Base-by-base conservation (phyloP, 2,329 filamentous ascomycete species). In the Clonostachys solani region DNA sequence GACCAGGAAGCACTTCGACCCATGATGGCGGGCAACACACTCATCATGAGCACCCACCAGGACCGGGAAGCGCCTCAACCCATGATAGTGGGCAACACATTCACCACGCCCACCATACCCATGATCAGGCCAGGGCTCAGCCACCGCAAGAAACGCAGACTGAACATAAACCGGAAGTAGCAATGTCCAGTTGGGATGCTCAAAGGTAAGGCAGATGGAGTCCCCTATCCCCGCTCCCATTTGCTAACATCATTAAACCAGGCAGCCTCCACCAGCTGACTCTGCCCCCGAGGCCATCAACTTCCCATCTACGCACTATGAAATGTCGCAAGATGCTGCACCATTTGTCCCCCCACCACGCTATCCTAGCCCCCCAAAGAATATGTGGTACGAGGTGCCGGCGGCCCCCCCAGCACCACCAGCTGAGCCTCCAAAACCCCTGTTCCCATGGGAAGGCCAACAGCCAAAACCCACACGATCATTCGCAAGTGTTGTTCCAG, bases 361-460 rank as follows among this genome's bases (percentile, higher is more conserved):
- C 46, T 94, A 95, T 59, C 89, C 92, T 4, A 88, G 89, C 59
- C 89, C 90, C 16, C 90, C 92, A 0, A 87, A 79, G 63, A 80
- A 92, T 60, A 92, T 96, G 89, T 94, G 86, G 77, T 96, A 94
- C 62, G 74, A 92, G 57, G 79, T 95, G 35, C 91, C 91, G 6
- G 81, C 77, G 52, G 77, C 80, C 49, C 72, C 73, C 16, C 81
- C 81, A 18, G 75, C 81, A 43, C 71, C 65, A 19, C 57, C 60
- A n/a, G 55, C 77, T 40, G 73, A 83, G 53, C 78, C 72, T 50
- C 79, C 84, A 13, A 77, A 78, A 43, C 77, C 84, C 4, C 84
- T 97, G 43, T 99, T 99, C 64, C 94, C 94, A 1, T 99, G 94
- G 94, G 94, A 99, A 65, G 69, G 67, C 40, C 72, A 84, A 49